Evolutionary conservation across 768 basidiomycete species (phyloP), one percentile per base, ranked within the genome.

Genomic region (Infundibulicybe gibba): DNA sequence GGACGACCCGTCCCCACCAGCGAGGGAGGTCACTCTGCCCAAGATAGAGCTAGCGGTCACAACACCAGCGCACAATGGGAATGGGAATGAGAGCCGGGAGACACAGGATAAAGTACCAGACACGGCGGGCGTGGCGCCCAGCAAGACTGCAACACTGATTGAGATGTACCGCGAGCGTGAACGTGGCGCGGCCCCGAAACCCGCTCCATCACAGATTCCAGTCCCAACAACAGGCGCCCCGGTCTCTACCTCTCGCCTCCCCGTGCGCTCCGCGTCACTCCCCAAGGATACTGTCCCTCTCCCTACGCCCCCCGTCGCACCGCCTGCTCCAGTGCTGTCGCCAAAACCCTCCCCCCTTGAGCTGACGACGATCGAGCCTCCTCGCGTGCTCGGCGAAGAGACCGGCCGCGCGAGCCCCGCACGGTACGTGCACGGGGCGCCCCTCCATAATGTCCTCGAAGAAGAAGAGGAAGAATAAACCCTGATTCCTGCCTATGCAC

Each of bases 131-230:
- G 43, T 55, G 14, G 48, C 68, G 12, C 64, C 69, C 14, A 82
- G 81, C 68, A 86, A 83, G 66, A 89, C 88, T 1, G 82, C 86
- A 3, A 78, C 83, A 1, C 71, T 92, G 43, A 92, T 91, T 54
- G 87, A 90, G 62, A 87, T 92, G 87, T 92, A 90, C 55, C 80
- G 87, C 43, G 85, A 91, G 66, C 69, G 68, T 19, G 87, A 81
- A 70, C 79, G 75, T 55, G 77, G 71, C 45, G 47, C 65, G 54
- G 50, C 60, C n/a, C 51, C 61, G 3, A 61, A 65, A 13, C 58
- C 65, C 13, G 53, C 56, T 10, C 46, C 53, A 14, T 42, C 64
- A 37, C 58, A 65, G 8, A 45, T 54, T 11, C 40, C 55, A 13
- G 45, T 56, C 14, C 56, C 64, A 17, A 75, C n/a, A n/a, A n/a